phyloP scores from a whole-genome alignment of 208 protist genomes.

The Acanthamoeba royreba region DNA sequence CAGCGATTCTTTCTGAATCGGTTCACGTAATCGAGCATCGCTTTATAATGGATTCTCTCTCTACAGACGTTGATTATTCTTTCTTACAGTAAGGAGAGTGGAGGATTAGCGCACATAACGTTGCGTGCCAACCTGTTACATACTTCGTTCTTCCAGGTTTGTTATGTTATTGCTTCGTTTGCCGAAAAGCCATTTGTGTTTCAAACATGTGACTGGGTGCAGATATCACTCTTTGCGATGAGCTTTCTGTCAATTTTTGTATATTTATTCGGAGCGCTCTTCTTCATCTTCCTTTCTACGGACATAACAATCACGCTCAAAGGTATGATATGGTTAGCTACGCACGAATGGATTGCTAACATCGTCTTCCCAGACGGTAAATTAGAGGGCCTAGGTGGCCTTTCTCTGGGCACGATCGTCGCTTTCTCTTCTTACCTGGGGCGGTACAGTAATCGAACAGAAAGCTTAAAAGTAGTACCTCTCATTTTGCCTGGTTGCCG shows the following conservation, averaged over 20 bases:
- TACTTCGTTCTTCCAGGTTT: not conserved
- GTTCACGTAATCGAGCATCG: not conserved
- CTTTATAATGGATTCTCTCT: not conserved
- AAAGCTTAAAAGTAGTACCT: not conserved
- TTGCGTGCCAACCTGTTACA: not conserved
- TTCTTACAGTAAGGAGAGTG: not conserved
- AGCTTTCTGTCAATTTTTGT: not conserved
- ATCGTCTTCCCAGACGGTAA: not conserved
- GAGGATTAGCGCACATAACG: not conserved
- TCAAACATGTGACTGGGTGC: not conserved
- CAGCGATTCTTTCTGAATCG: not conserved
- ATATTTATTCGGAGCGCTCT: not conserved
- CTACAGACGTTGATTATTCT: not conserved
- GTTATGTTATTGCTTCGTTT: not conserved
- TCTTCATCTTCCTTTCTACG: not conserved
- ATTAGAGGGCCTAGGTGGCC: not conserved
- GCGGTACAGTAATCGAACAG: not conserved
- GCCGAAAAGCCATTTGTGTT: not conserved
- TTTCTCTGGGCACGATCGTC: not conserved
- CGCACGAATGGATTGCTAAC: not conserved
- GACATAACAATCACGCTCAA: not conserved
- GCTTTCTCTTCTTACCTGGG: not conserved
- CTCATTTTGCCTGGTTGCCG: not conserved
- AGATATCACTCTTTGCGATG: not conserved
- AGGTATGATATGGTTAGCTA: not conserved